Conservation (phyloP, 768 basidiomycete genomes). For the Boletus insuetus region DNA sequence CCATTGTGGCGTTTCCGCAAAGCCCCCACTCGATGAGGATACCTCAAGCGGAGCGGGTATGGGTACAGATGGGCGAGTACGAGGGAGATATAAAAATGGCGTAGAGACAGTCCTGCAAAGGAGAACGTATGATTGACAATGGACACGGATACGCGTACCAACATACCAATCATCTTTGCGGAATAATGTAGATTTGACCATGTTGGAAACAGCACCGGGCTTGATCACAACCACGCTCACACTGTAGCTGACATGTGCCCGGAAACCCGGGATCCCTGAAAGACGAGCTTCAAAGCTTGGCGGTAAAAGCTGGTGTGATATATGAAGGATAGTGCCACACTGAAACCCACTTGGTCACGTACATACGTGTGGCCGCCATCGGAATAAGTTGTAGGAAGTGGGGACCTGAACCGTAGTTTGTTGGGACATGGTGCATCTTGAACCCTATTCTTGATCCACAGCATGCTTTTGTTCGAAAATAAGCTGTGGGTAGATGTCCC, state of each 20-base stretch:
- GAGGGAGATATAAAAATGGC: slow-evolving; percentile 63
- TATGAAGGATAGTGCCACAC: background rate
- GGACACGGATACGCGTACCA: background rate
- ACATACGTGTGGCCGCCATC: slow-evolving; percentile 61
- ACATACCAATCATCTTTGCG: slow-evolving; percentile 55
- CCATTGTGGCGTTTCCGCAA: slow-evolving; percentile 50
- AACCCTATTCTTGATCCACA: slow-evolving; percentile 55
- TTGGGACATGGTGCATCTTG: slow-evolving; percentile 47
- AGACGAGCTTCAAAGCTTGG: slow-evolving; percentile 69
- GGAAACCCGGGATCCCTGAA: slow-evolving; percentile 70
- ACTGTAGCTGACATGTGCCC: slow-evolving; percentile 61
- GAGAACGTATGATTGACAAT: background rate
- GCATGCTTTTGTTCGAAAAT: slow-evolving; percentile 47
- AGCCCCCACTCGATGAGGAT: slow-evolving; percentile 34
- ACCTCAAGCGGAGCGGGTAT: slow-evolving; percentile 45
- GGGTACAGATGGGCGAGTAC: slow-evolving; percentile 55
- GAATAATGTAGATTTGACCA: slow-evolving; percentile 52
- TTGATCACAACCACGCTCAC: slow-evolving; percentile 53
- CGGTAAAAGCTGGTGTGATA: slow-evolving; percentile 52
- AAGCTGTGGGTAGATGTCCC: slow-evolving; percentile 53
- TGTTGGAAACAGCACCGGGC: slow-evolving; percentile 39
- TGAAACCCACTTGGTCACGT: slow-evolving; percentile 24
- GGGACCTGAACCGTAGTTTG: slow-evolving; percentile 50
- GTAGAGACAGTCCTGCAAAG: slow-evolving; percentile 50
- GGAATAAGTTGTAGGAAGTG: slow-evolving; percentile 56